Conservation (phyloP, 164 flowering plant species). For the Vitis riparia region DNA sequence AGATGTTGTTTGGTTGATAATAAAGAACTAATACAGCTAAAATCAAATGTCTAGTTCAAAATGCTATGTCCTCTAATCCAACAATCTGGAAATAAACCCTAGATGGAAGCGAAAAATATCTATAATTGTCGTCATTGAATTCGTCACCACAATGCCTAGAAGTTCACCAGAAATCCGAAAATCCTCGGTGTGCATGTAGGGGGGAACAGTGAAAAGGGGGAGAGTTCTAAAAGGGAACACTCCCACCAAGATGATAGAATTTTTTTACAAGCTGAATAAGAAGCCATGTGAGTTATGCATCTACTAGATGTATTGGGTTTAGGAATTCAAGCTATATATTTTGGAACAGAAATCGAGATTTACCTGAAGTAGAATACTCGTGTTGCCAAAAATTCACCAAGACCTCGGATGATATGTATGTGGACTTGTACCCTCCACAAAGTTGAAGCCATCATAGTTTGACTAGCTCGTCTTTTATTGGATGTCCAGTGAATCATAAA, state of each 20-base stretch:
- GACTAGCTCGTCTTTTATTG: constrained; percentile 29
- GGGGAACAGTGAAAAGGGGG: not conserved
- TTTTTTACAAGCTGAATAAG: not conserved
- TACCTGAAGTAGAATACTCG: too few species aligned
- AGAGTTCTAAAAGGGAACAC: not conserved
- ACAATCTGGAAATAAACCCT: not conserved
- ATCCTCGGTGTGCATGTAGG: too few species aligned
- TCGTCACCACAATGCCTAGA: constrained; percentile 16
- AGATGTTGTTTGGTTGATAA: constrained; percentile 14
- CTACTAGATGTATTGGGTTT: constrained; percentile 28
- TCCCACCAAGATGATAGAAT: not conserved
- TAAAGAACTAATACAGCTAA: not conserved
- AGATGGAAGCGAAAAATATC: not conserved
- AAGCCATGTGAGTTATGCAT: constrained; percentile 2
- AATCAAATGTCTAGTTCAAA: not conserved
- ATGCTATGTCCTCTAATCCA: not conserved
- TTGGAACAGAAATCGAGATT: constrained; percentile 16
- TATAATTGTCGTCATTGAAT: constrained; percentile 11
- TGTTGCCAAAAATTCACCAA: constrained; percentile 18
- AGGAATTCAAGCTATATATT: constrained; percentile 9
- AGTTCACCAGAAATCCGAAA: not conserved
- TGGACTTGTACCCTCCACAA: constrained; percentile 28
- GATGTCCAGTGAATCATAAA: constrained; percentile 16
- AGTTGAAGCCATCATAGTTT: constrained; percentile 20
- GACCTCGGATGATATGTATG: constrained; percentile 29